Base-by-base conservation (phyloP, 1,284 basidiomycete genomes). In the Athelia sp. region DNA sequence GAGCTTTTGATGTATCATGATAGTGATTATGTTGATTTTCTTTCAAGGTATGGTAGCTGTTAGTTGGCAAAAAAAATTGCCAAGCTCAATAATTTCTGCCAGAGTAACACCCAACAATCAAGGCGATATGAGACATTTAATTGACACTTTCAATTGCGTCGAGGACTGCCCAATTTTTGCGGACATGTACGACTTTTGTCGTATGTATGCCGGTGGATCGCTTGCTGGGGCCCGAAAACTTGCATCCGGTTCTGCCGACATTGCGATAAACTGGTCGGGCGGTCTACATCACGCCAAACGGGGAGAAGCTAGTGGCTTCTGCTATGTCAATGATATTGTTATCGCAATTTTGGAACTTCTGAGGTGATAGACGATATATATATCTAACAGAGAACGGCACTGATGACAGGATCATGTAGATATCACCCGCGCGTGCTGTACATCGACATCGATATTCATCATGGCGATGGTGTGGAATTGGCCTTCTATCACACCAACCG, bases 401-500 rank as follows among this genome's bases (percentile, higher is more conserved):
- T 26, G 4, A 29, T 50, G 3, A 47, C 14, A 47, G 18, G 23
- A 26, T 15, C 19, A n/a, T 42, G 45, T 51, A 95, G 93, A 61
- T 86, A 87, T 63, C 87, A 93, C 58, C 88, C 94, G 9, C 84
- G 95, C 23, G 94, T 98, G 4, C 75, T 98, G 4, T 97, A 98
- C 65, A 93, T 98, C 58, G 94, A 98, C 68, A 98, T 98, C 54
- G 94, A 98, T 63, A 97, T 98, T 52, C 94, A 98, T 65, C 94
- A 98, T 61, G 94, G 95, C 18, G 95, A 98, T 60, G 95, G 94
- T 22, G 94, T 98, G 4, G 95, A 98, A 64, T 88, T 95, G 56
- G 97, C 97, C 0, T 99, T 99, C 68, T 99, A 98, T 70, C 89
- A 95, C 59, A 92, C 93, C 32, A 96, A 99, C 61, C 87, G 97